Percentiles rank a stretch among this genome's conserved stretches.
These are phyloP conservation scores for Nicotiana benthamiana DNA, from an alignment of 257 asterid genomes.

Conservation along the genomic window DNA sequence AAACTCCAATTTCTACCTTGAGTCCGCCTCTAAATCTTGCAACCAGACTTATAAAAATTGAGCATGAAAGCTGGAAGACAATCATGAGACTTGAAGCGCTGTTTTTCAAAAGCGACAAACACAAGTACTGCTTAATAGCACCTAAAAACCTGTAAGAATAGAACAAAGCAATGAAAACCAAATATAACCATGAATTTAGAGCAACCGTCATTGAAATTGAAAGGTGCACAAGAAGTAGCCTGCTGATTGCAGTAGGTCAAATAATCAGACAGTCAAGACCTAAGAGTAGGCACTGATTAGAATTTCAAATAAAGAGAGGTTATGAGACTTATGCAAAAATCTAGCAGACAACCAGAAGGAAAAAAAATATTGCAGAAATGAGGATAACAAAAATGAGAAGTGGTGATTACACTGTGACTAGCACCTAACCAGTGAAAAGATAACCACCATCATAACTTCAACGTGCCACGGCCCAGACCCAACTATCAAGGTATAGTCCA, in stretches of 20 bases:
- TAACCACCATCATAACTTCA: conserved; percentile 1
- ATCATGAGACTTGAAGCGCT: conserved; percentile 90
- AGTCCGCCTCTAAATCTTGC: conserved; percentile 95
- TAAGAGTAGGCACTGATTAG: background rate
- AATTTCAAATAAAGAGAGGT: background rate
- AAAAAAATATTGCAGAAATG: background rate
- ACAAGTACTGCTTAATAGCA: conserved; percentile 96
- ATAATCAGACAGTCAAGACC: conserved; percentile 1
- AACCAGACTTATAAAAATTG: conserved; percentile 86
- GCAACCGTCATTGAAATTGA: background rate
- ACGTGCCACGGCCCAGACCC: background rate
- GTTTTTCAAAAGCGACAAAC: conserved; percentile 91
- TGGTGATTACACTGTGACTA: background rate
- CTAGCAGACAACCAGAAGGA: background rate
- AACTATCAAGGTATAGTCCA: background rate
- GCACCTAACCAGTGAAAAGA: background rate
- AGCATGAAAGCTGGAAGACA: conserved; percentile 99
- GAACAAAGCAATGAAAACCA: background rate
- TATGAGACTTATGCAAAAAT: background rate
- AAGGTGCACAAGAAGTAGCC: background rate
- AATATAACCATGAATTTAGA: background rate
- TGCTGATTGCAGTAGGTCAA: conserved; percentile 5
- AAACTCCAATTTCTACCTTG: conserved; percentile 96
- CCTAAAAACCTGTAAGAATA: conserved; percentile 69
- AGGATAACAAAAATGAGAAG: background rate